Conservation (phyloP, 2,329 filamentous ascomycete genomes). For the Aspergillus versicolor region DNA sequence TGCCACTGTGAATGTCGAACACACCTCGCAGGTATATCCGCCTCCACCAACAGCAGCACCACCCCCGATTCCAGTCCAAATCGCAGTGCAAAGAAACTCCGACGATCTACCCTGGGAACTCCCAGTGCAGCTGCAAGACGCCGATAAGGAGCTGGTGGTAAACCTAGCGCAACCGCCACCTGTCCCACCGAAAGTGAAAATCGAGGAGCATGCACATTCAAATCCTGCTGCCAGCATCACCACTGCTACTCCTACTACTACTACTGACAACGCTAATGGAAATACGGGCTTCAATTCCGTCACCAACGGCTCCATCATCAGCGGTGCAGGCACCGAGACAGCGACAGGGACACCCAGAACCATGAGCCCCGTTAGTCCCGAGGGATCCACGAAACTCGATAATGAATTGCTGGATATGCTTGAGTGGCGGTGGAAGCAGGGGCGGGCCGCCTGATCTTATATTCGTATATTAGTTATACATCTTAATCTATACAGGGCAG, state of each 20-base stretch:
- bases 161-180: background rate
- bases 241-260: no score
- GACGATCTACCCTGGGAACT: background rate
- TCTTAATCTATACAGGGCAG: no score
- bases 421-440: slow-evolving; percentile 3
- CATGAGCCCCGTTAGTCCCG: background rate
- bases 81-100: no score
- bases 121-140: background rate
- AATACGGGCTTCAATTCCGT: no score
- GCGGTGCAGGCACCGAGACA: background rate
- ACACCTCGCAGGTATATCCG: background rate
- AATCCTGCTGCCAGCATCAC: no score
- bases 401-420: slow-evolving; percentile 4
- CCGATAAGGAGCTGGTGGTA: background rate
- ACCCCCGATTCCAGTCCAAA: background rate
- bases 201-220: no score
- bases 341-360: background rate
- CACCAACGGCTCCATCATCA: no score
- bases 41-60: background rate
- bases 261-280: no score
- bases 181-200: no score
- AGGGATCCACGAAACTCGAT: slow-evolving; percentile 5
- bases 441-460: background rate
- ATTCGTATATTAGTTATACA: no score
- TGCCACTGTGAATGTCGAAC: background rate